Conservation (phyloP, 2,329 filamentous ascomycete species). For the Aspergillus sojae region DNA sequence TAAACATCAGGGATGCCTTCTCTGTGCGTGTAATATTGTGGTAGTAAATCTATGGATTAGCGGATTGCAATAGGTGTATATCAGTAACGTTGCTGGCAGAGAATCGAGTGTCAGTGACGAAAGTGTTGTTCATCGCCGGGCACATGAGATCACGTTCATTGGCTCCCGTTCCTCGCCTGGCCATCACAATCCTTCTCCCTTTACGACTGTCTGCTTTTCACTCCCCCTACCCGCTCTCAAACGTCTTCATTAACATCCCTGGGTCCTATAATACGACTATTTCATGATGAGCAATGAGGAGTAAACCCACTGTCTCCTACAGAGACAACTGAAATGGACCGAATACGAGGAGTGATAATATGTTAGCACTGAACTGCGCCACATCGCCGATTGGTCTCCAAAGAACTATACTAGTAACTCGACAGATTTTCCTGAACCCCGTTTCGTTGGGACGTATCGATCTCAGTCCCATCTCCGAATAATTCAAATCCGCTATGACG, state of each 20-base stretch:
- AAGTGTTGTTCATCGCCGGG: background rate
- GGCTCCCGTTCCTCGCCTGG: background rate
- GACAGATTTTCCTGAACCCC: background rate
- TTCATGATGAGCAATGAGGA: background rate
- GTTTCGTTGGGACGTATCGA: background rate
- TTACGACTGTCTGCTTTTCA: background rate
- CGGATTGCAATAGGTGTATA: background rate
- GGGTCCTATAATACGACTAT: background rate
- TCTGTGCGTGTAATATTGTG: background rate
- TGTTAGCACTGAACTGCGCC: background rate
- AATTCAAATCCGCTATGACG: background rate
- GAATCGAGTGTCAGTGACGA: background rate
- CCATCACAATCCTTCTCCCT: background rate
- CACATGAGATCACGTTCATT: conserved; percentile 1
- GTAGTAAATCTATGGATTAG: background rate
- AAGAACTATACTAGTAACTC: background rate
- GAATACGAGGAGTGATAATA: background rate
- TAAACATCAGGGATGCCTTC: background rate
- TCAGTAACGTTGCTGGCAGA: background rate
- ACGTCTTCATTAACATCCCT: background rate
- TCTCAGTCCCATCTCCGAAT: background rate
- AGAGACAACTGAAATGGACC: background rate
- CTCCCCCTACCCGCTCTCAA: background rate
- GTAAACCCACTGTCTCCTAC: background rate
- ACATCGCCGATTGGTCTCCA: conserved; percentile 2